A percentile compares a stretch with the other conserved stretches of the same genome.
phyloP scores from a whole-genome alignment of 2,329 filamentous ascomycete species.

The Dothistroma pini region DNA sequence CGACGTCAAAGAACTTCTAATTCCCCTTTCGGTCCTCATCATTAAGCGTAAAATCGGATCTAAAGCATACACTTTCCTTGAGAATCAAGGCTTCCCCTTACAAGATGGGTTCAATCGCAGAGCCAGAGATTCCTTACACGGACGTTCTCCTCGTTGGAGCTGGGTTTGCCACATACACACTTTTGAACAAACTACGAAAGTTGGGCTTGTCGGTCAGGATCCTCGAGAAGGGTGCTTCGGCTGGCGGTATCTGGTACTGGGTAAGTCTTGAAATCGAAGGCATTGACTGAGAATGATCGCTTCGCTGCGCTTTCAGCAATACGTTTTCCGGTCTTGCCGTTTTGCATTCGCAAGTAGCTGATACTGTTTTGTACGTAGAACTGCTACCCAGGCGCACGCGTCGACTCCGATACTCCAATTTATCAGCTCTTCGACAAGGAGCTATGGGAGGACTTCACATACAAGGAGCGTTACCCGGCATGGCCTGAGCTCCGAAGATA shows the following conservation, averaged over 20 bases:
- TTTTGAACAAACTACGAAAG: conserved; percentile 33
- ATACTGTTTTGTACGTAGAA: conserved; percentile 12
- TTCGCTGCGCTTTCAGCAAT: neutral
- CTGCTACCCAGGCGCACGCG: conserved; percentile 41
- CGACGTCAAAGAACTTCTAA: neutral
- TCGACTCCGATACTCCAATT: conserved; percentile 40
- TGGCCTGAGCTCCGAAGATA: conserved; percentile 53
- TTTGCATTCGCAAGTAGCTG: neutral
- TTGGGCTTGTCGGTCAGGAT: conserved; percentile 33
- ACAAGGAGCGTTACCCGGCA: conserved; percentile 33
- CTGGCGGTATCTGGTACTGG: conserved; percentile 37
- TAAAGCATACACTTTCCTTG: conserved; percentile 10
- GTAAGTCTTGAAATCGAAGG: neutral
- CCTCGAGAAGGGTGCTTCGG: conserved; percentile 35
- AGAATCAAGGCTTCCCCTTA: conserved; percentile 17
- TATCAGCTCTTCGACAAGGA: conserved; percentile 32
- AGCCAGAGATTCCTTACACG: conserved; percentile 25
- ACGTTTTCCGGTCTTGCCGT: no score
- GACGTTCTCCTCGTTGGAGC: conserved; percentile 22
- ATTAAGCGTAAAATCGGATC: conserved; percentile 18
- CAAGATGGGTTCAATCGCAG: conserved; percentile 28
- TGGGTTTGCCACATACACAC: conserved; percentile 21
- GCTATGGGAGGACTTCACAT: conserved; percentile 52
- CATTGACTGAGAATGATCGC: neutral
- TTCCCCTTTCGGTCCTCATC: conserved; percentile 5